phyloP scores from a whole-genome alignment of 2,329 filamentous ascomycete species.

The Fusarium cicatricum region DNA sequence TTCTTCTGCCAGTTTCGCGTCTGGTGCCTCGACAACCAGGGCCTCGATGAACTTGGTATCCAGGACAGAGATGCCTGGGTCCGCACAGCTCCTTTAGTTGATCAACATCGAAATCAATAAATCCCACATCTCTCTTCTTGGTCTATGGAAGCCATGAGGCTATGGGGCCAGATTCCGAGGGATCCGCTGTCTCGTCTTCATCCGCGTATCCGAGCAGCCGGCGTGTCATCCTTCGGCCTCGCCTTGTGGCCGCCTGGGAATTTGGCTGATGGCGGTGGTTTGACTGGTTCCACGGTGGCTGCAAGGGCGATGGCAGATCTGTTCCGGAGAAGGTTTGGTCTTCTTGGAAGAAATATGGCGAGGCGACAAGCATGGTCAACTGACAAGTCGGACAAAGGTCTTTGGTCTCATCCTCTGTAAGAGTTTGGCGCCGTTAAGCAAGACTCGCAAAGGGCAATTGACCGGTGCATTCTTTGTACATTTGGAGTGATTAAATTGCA shows the following conservation, averaged over 20 bases:
- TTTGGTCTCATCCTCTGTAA: not conserved
- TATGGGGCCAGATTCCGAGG: not conserved
- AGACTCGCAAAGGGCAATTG: not conserved
- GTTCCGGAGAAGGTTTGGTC: not conserved
- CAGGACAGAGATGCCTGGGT: constrained; percentile 10
- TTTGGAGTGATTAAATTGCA: not conserved
- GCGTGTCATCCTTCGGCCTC: not conserved
- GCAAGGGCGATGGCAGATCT: not conserved
- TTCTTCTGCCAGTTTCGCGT: not conserved
- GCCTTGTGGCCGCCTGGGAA: too few relatives aligned
- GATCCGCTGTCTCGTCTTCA: not conserved
- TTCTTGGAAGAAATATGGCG: not conserved
- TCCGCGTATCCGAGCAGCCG: not conserved
- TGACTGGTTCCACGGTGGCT: not conserved
- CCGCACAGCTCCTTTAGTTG: not conserved
- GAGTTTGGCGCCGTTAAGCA: not conserved
- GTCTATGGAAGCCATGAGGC: not conserved
- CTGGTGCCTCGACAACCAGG: not conserved
- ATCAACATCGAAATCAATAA: not conserved
- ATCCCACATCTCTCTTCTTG: not conserved
- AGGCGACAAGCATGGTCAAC: not conserved
- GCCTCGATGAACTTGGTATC: constrained; percentile 12
- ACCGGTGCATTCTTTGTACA: not conserved
- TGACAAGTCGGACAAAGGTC: not conserved
- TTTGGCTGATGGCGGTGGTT: not conserved